Conservation (phyloP, 2,329 filamentous ascomycete genomes). For the Arthrobotrys musiformis region DNA sequence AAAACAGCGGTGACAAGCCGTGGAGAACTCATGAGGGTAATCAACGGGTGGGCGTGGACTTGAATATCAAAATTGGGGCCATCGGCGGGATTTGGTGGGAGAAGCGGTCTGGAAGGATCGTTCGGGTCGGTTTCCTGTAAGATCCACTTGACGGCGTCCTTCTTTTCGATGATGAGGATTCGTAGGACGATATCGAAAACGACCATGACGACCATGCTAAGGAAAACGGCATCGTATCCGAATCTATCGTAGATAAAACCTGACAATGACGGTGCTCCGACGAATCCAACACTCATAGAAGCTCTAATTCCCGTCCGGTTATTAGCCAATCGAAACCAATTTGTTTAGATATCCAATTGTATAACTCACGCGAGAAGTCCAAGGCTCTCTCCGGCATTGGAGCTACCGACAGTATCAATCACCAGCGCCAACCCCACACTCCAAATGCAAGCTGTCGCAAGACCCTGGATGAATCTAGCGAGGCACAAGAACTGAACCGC, state of each 20-base stretch:
- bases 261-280: slow-evolving; percentile 44
- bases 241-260: slow-evolving; percentile 50
- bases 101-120: slow-evolving; percentile 32
- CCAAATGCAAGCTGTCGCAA: slow-evolving; percentile 52
- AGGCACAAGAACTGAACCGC: slow-evolving; percentile 38
- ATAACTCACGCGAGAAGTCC: slow-evolving; percentile 43
- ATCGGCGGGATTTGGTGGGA: slow-evolving; percentile 22
- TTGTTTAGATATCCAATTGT: neutral
- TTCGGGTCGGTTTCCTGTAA: slow-evolving; percentile 37
- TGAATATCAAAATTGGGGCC: slow-evolving; percentile 49
- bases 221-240: slow-evolving; percentile 50
- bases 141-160: slow-evolving; percentile 53
- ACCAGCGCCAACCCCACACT: slow-evolving; percentile 52
- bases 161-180: slow-evolving; percentile 55
- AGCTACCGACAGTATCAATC: slow-evolving; percentile 53
- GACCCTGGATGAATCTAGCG: slow-evolving; percentile 53
- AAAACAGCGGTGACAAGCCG: slow-evolving; percentile 50
- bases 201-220: slow-evolving; percentile 51
- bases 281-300: slow-evolving; percentile 53
- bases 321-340: neutral
- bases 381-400: slow-evolving; percentile 50
- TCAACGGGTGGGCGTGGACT: slow-evolving; percentile 39
- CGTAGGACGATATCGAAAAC: slow-evolving; percentile 48
- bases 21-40: slow-evolving; percentile 41
- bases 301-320: slow-evolving; percentile 7